Conservation (phyloP, 179 eudicot genomes). For the Camellia oleifera region DNA sequence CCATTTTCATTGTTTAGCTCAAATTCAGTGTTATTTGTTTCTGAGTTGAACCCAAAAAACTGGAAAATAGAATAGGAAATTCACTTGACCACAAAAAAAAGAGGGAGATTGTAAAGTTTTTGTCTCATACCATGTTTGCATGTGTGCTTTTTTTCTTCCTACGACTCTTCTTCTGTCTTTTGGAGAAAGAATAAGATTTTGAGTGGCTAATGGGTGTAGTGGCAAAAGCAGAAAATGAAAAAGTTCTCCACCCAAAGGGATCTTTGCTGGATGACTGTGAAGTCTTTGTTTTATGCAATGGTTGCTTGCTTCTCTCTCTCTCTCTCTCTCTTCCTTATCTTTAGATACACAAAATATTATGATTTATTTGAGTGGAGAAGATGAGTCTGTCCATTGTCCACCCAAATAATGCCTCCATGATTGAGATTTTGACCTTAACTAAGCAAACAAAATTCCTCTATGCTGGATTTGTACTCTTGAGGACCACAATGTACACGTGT, state of each 20-base stretch:
- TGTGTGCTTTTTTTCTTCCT: slow-evolving; percentile 20
- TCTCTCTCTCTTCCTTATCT: slow-evolving; percentile 21
- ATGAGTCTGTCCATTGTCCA: slow-evolving; percentile 17
- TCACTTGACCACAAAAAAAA: background rate
- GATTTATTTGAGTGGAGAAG: slow-evolving; percentile 18
- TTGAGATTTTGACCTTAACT: slow-evolving; percentile 52
- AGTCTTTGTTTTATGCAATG: slow-evolving; percentile 32
- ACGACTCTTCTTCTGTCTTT: slow-evolving; percentile 7
- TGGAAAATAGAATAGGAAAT: background rate
- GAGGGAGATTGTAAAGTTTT: slow-evolving; percentile 18
- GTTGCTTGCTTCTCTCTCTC: slow-evolving; percentile 11
- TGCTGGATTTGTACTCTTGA: slow-evolving; percentile 15
- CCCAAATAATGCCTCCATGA: slow-evolving; percentile 51
- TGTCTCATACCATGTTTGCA: slow-evolving; percentile 31
- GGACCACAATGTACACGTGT: slow-evolving; percentile 55
- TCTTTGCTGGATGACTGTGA: slow-evolving; percentile 33
- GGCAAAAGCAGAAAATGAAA: slow-evolving; percentile 16
- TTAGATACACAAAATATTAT: background rate
- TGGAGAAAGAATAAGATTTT: slow-evolving; percentile 14
- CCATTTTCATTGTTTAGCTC: slow-evolving; percentile 6
- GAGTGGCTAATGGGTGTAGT: slow-evolving; percentile 24
- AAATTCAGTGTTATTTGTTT: background rate
- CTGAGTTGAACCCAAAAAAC: background rate
- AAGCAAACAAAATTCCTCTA: slow-evolving; percentile 41
- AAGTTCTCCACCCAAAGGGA: slow-evolving; percentile 25